Percentiles rank a stretch among this genome's conserved stretches.
Conservation (phyloP, 345 rosid species). For the Eucalyptus tenuipes region DNA sequence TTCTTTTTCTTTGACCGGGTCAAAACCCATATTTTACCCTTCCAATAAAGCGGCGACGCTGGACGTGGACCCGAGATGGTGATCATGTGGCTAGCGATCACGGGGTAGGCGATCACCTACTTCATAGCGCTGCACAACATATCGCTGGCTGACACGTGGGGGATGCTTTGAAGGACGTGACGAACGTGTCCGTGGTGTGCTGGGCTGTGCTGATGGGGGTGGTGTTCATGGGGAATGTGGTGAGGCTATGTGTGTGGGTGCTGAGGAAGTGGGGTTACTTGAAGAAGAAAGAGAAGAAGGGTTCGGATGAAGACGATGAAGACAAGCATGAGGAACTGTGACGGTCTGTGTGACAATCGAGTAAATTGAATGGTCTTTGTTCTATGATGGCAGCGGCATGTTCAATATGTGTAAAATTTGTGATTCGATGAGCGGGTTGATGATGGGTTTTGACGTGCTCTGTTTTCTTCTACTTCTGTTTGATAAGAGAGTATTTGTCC, state of each 20-base stretch:
- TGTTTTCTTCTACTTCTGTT: background rate
- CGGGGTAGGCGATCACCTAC: background rate
- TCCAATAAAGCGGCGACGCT: background rate
- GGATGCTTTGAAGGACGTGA: background rate
- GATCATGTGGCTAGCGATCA: slow-evolving; percentile 2
- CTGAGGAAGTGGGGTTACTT: background rate
- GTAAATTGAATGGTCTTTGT: background rate
- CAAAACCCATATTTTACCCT: too few relatives aligned
- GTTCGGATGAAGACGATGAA: background rate
- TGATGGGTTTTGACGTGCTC: background rate
- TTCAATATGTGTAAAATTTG: background rate
- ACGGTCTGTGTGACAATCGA: background rate
- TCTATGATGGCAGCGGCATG: background rate
- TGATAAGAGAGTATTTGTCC: background rate
- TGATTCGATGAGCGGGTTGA: background rate
- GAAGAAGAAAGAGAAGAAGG: background rate
- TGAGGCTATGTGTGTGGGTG: background rate
- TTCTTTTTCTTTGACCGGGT: too few relatives aligned
- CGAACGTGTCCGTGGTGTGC: background rate
- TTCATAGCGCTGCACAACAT: background rate
- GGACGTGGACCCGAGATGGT: slow-evolving; percentile 1
- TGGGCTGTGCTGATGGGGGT: slow-evolving; percentile 1
- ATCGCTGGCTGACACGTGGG: background rate
- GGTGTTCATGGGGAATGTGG: background rate
- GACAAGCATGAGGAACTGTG: background rate